Conservation (phyloP, 495 filamentous ascomycete species). For the Xylaria nigripes region DNA sequence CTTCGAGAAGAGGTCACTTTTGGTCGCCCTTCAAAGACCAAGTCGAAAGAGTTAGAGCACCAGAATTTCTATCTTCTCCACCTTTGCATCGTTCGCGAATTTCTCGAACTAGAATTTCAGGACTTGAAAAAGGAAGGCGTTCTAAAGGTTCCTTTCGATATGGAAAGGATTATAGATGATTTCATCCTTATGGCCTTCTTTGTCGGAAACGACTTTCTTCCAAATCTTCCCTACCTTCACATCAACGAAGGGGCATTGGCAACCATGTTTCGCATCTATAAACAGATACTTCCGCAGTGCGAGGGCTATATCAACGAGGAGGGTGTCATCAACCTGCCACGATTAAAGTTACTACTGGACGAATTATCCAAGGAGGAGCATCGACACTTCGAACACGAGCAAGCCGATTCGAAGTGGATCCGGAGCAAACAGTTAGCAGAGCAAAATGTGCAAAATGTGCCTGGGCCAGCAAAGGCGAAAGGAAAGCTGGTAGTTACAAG, state of each 20-base stretch:
- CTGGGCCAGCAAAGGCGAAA: conserved; percentile 55
- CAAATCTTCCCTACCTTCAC: conserved; percentile 90
- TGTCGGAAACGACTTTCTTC: conserved; percentile 98
- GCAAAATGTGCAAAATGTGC: conserved; percentile 45
- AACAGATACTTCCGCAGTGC: conserved; percentile 74
- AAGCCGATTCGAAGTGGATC: conserved; percentile 83
- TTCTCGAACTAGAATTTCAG: conserved; percentile 93
- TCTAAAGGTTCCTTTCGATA: conserved; percentile 74
- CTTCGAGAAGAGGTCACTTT: conserved; percentile 97
- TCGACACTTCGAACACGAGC: conserved; percentile 83
- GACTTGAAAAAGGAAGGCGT: conserved; percentile 72
- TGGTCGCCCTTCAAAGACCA: conserved; percentile 72
- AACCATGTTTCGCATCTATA: conserved; percentile 96
- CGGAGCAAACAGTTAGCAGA: conserved; percentile 64
- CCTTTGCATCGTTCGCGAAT: conserved; percentile 93
- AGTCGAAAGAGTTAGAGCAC: conserved; percentile 93
- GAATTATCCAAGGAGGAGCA: conserved; percentile 76
- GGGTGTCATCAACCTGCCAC: conserved; percentile 78
- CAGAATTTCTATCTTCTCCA: conserved; percentile 99
- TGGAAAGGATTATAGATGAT: conserved; percentile 97
- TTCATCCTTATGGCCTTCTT: conserved; percentile 99
- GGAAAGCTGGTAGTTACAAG: conserved; percentile 68
- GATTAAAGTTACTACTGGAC: conserved; percentile 70
- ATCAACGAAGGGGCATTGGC: conserved; percentile 97
- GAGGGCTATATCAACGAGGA: conserved; percentile 95